Evolutionary conservation across 108 stramenopile genomes (phyloP).

Genomic region (Cyclostephanos tholiformis): DNA sequence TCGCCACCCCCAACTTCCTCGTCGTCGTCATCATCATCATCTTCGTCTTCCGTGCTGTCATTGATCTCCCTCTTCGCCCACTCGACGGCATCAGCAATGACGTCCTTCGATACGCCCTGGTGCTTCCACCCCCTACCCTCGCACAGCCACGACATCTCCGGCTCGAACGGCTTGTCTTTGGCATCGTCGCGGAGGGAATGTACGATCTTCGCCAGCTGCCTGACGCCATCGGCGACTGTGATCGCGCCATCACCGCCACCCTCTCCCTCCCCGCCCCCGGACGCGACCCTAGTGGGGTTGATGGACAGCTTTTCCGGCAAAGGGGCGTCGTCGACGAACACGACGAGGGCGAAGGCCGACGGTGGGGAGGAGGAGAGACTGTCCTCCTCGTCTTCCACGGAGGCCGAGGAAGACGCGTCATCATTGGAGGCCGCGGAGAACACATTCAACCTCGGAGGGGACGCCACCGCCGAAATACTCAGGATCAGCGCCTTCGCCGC

Average conservation of each 20-base stretch:
- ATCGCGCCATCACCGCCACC: slow-evolving; percentile 18
- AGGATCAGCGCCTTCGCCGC: slow-evolving; percentile 21
- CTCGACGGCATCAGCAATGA: slow-evolving; percentile 68
- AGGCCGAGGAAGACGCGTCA: neutral
- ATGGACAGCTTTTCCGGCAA: slow-evolving; percentile 96
- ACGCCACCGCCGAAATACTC: slow-evolving; percentile 34
- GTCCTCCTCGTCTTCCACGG: neutral
- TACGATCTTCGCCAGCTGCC: slow-evolving; percentile 93
- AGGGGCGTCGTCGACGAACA: no score
- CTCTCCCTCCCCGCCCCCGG: neutral
- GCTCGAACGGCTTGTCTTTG: slow-evolving; percentile 98
- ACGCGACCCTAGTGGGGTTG: slow-evolving; percentile 44
- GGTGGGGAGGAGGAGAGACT: slow-evolving; percentile 1
- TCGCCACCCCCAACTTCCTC: slow-evolving; percentile 20
- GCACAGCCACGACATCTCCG: slow-evolving; percentile 96
- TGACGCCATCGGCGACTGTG: slow-evolving; percentile 82
- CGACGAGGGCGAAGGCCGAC: neutral
- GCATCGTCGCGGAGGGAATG: slow-evolving; percentile 88
- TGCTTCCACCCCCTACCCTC: slow-evolving; percentile 89
- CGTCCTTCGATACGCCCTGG: slow-evolving; percentile 84
- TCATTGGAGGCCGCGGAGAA: slow-evolving; percentile 18
- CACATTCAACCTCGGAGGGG: slow-evolving; percentile 33
- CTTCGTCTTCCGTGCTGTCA: slow-evolving; percentile 83
- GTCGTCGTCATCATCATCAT: slow-evolving; percentile 83
- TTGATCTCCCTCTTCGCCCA: slow-evolving; percentile 93